Percentiles rank a stretch among this genome's conserved stretches.
Conservation (phyloP, 768 basidiomycete species). For the Strobilomyces dryophilus region DNA sequence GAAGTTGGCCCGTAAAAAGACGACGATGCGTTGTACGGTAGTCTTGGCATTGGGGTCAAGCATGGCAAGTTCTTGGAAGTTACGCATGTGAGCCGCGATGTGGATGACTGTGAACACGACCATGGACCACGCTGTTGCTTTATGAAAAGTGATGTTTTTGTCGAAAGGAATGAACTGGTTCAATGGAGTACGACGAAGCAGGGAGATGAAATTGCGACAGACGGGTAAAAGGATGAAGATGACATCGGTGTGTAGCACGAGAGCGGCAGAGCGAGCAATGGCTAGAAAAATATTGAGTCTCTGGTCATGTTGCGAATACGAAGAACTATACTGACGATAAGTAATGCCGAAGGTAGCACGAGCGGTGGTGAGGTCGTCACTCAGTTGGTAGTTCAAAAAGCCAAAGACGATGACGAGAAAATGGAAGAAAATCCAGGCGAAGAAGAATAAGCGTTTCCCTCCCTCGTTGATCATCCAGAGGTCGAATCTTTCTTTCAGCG, state of each 20-base stretch:
- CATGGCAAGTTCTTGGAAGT: constrained; percentile 67
- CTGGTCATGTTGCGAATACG: not conserved
- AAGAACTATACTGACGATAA: constrained; percentile 54
- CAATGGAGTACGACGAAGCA: constrained; percentile 81
- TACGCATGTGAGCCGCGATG: constrained; percentile 80
- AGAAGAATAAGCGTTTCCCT: constrained; percentile 73
- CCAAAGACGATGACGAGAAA: constrained; percentile 74
- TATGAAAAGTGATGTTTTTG: constrained; percentile 89
- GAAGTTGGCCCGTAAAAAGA: constrained; percentile 81
- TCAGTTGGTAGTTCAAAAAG: constrained; percentile 69
- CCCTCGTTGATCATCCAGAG: constrained; percentile 97
- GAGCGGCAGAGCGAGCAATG: constrained; percentile 83
- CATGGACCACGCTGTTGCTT: constrained; percentile 88
- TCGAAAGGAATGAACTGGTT: constrained; percentile 90
- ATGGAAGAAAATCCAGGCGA: constrained; percentile 77
- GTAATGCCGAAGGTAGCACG: constrained; percentile 70
- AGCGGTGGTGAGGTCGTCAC: constrained; percentile 71
- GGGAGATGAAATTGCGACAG: constrained; percentile 91
- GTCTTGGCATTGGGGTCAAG: constrained; percentile 50
- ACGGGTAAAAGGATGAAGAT: constrained; percentile 93
- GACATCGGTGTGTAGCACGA: constrained; percentile 87
- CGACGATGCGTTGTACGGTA: constrained; percentile 50
- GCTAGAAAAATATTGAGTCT: constrained; percentile 38
- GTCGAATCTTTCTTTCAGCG: constrained; percentile 45
- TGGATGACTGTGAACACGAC: constrained; percentile 74